These are phyloP conservation scores for Glycine latifolia DNA, from an alignment of 306 rosid genomes.

Conservation along the genomic window DNA sequence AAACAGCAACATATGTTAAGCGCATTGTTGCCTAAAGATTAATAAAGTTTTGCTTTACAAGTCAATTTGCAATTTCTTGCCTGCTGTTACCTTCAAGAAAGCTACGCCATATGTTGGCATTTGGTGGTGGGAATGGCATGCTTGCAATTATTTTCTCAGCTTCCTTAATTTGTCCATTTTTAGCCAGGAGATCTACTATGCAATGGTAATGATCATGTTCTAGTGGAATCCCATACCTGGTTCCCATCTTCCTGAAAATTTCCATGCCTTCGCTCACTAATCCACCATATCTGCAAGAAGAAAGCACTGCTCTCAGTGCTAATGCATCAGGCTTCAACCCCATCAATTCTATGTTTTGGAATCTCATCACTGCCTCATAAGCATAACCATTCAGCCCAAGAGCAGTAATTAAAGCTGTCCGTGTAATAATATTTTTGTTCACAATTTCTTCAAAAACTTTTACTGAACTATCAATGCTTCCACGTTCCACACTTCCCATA, in stretches of 20 bases:
- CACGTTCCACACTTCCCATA: slow-evolving; percentile 88
- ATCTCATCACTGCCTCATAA: slow-evolving; percentile 58
- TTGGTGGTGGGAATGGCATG: slow-evolving; percentile 84
- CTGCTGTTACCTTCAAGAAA: slow-evolving; percentile 71
- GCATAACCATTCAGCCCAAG: slow-evolving; percentile 76
- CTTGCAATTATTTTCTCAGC: slow-evolving; percentile 64
- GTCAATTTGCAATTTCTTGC: slow-evolving; percentile 45
- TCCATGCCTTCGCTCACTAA: slow-evolving; percentile 66
- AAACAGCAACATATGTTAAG: not conserved
- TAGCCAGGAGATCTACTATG: slow-evolving; percentile 66
- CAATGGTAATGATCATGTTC: slow-evolving; percentile 72
- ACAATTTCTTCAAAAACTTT: slow-evolving; percentile 63
- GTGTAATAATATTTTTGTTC: slow-evolving; percentile 64
- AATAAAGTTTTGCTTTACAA: slow-evolving; percentile 29
- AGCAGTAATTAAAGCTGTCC: slow-evolving; percentile 82
- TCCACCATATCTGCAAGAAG: slow-evolving; percentile 76
- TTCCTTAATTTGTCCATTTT: slow-evolving; percentile 60
- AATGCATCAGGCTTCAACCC: slow-evolving; percentile 67
- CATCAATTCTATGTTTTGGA: slow-evolving; percentile 61
- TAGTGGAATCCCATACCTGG: slow-evolving; percentile 61
- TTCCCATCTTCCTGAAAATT: slow-evolving; percentile 60
- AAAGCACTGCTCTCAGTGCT: slow-evolving; percentile 69
- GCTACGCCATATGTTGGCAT: slow-evolving; percentile 73
- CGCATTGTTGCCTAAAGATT: slow-evolving; percentile 12
- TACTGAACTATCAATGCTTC: slow-evolving; percentile 58